Evolutionary conservation across 179 eudicot species (phyloP).

Genomic region (Corrigiola litoralis): DNA sequence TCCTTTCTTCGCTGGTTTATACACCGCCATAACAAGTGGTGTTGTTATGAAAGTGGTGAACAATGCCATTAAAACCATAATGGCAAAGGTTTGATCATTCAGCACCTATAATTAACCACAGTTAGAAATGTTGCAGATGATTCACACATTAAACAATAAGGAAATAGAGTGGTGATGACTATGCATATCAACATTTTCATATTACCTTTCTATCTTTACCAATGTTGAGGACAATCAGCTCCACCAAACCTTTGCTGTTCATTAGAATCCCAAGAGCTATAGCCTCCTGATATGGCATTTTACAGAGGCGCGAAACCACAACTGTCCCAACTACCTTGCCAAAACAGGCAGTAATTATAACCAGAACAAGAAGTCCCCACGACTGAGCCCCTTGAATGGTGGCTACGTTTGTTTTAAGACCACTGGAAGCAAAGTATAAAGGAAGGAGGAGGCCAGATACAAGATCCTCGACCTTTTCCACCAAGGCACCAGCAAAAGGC

Average conservation of each 20-base stretch:
- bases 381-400: conserved; percentile 72
- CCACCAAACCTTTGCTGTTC: conserved; percentile 95
- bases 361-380: conserved; percentile 75
- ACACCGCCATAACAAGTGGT: conserved; percentile 66
- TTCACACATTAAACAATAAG: background rate
- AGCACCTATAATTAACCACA: conserved; percentile 50
- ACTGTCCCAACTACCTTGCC: conserved; percentile 77
- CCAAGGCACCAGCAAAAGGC: conserved; percentile 63
- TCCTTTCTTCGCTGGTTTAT: conserved; percentile 61
- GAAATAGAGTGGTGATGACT: background rate
- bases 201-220: conserved; percentile 80
- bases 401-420: conserved; percentile 78
- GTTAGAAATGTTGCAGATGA: background rate
- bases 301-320: conserved; percentile 48
- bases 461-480: conserved; percentile 88
- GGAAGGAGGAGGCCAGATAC: conserved; percentile 79
- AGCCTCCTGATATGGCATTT: conserved; percentile 53
- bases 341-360: conserved; percentile 63
- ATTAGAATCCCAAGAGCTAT: conserved; percentile 69
- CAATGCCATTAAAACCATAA: conserved; percentile 80
- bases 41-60: conserved; percentile 89
- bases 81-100: conserved; percentile 86
- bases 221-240: conserved; percentile 85
- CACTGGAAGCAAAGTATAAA: conserved; percentile 75
- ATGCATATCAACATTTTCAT: background rate